These are phyloP conservation scores for Podospora appendiculata DNA, from an alignment of 495 filamentous ascomycete species.

Conservation along the genomic window DNA sequence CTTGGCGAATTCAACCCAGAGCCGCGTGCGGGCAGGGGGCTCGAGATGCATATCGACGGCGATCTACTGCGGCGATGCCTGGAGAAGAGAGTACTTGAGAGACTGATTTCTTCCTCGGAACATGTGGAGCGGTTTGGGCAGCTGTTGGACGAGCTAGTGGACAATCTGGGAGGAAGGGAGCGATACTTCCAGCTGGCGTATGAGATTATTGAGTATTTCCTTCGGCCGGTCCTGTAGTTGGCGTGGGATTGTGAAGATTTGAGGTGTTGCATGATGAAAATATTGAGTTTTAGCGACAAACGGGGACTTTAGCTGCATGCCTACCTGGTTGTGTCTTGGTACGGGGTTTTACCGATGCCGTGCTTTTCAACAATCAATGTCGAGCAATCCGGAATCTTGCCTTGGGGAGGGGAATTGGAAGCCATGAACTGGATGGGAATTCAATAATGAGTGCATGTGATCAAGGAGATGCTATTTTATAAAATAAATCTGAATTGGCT, in stretches of 20 bases:
- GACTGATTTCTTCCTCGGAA: slow-evolving; percentile 26
- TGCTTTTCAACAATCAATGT: too few species aligned
- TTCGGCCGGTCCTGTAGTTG: slow-evolving; percentile 19
- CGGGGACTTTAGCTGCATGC: too few species aligned
- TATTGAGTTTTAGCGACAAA: too few species aligned
- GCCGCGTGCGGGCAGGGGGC: slow-evolving; percentile 17
- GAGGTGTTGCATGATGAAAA: not conserved
- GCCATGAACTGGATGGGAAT: too few species aligned
- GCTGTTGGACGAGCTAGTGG: slow-evolving; percentile 29
- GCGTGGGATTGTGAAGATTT: not conserved
- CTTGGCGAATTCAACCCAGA: slow-evolving; percentile 12
- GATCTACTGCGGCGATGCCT: slow-evolving; percentile 53
- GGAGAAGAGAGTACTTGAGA: slow-evolving; percentile 36
- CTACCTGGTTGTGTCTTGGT: too few species aligned
- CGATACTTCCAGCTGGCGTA: slow-evolving; percentile 34
- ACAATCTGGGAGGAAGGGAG: slow-evolving; percentile 2
- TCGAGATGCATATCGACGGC: slow-evolving; percentile 58
- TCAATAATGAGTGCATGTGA: too few species aligned
- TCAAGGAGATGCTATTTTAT: too few species aligned
- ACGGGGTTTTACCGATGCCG: too few species aligned
- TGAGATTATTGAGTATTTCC: slow-evolving; percentile 35
- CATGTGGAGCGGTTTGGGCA: slow-evolving; percentile 19
- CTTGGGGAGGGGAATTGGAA: too few species aligned
- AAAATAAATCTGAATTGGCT: too few species aligned
- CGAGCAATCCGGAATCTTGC: too few species aligned